A percentile compares a stretch with the other conserved stretches of the same genome.
Conservation (phyloP, 768 basidiomycete species). For the Panaeolus papilionaceus region DNA sequence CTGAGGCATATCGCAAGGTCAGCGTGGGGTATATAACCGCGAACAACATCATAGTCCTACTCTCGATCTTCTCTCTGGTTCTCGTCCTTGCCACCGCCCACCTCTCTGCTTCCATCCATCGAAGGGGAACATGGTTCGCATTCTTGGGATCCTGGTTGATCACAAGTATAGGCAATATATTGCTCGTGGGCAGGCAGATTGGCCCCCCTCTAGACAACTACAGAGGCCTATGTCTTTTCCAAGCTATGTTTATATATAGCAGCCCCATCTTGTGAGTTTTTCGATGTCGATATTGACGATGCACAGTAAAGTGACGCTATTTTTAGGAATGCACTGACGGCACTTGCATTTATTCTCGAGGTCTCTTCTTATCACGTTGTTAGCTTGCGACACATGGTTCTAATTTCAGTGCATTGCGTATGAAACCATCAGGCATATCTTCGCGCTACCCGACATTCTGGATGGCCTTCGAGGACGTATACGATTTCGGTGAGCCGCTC, state of each 20-base stretch:
- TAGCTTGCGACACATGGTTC: neutral
- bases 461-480: neutral
- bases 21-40: constrained; percentile 17
- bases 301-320: neutral
- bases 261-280: constrained; percentile 23
- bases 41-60: constrained; percentile 21
- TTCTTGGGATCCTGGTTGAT: constrained; percentile 25
- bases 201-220: constrained; percentile 15
- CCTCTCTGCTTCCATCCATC: constrained; percentile 20
- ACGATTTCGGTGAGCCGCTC: neutral
- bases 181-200: constrained; percentile 26
- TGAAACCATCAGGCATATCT: neutral
- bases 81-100: constrained; percentile 22
- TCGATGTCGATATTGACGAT: neutral
- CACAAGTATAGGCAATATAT: constrained; percentile 19
- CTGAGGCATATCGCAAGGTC: neutral
- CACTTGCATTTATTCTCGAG: neutral
- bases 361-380: neutral
- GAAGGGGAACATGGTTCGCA: constrained; percentile 26
- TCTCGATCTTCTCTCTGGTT: constrained; percentile 22
- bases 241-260: constrained; percentile 27
- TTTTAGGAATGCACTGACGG: neutral
- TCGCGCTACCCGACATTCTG: neutral
- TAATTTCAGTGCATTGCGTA: neutral
- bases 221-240: constrained; percentile 21